A percentile compares a stretch with the other conserved stretches of the same genome.
These are phyloP conservation scores for Dacryopinax primogenitus DNA, from an alignment of 768 basidiomycete genomes.

Conservation along the genomic window DNA sequence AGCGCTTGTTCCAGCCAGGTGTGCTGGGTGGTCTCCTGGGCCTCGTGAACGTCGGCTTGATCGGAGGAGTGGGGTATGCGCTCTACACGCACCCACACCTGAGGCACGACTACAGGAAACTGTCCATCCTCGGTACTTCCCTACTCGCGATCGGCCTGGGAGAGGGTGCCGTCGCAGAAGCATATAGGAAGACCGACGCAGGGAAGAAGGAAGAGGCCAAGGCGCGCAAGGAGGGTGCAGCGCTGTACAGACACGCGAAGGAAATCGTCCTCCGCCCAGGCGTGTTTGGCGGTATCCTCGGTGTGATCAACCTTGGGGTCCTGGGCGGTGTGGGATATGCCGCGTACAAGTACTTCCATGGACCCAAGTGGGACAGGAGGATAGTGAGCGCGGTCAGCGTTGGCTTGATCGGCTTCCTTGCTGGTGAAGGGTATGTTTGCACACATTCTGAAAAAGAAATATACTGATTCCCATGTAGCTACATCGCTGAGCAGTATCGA, in stretches of 20 bases:
- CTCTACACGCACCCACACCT: conserved; percentile 51
- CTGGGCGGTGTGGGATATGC: conserved; percentile 51
- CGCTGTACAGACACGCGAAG: conserved; percentile 41
- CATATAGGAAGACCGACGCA: conserved; percentile 44
- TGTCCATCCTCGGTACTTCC: conserved; percentile 43
- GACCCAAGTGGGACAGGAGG: conserved; percentile 49
- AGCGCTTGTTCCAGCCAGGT: conserved; percentile 48
- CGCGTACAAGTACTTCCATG: conserved; percentile 53
- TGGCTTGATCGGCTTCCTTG: conserved; percentile 48
- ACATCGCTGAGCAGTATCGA: conserved; percentile 33
- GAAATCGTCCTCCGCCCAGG: conserved; percentile 51
- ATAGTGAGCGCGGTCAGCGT: conserved; percentile 44
- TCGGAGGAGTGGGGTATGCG: conserved; percentile 47
- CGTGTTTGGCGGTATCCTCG: conserved; percentile 51
- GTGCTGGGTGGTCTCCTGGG: conserved; percentile 63
- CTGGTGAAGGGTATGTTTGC: conserved; percentile 50
- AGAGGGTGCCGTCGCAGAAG: conserved; percentile 52
- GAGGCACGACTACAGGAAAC: conserved; percentile 41
- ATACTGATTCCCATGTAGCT: conserved; percentile 22
- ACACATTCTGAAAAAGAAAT: neutral
- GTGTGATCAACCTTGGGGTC: conserved; percentile 51
- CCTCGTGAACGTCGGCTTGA: conserved; percentile 55
- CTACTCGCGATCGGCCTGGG: conserved; percentile 44
- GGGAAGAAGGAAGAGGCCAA: conserved; percentile 45
- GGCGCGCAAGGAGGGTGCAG: conserved; percentile 45